Evolutionary conservation across 257 asterid genomes (phyloP), one percentile per base, ranked within the genome.

Genomic region (Solanum dulcamara): DNA sequence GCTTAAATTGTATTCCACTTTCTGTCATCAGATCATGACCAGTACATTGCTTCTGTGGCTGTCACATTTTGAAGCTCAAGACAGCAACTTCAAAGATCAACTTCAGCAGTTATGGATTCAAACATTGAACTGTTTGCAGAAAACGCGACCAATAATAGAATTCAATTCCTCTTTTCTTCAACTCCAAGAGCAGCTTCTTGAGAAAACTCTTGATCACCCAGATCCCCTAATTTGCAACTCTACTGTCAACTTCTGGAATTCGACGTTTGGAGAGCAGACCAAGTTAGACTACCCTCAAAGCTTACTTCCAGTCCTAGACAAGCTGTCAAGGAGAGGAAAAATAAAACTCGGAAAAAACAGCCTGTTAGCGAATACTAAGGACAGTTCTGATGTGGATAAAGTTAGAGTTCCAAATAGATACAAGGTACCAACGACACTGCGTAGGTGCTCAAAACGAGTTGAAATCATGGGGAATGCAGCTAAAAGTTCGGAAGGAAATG

Each of bases 401-500:
- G 80, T 22, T 50, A 81, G 85, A 3, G 37, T 81, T 85, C 80
- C 64, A 70, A 87, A 86, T 79, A 82, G 85, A 85, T 86, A 40
- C 48, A 86, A 77, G 84, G 89, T 85, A 77, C 80, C 89, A 42
- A 87, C 89, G 81, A 66, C 89, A 33, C 90, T 90, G 33, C 91
- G 86, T 88, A 88, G 92, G 87, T 93, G 94, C 86, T 91, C 96
- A 4, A 94, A 93, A 89, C 91, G 97, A 89, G 95, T 94, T 42
- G 95, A 90, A 86, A 87, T 90, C 71, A 38, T 75, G 70, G 90
- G 89, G 72, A 87, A 81, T 81, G 86, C 87, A 20, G 10, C 22
- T 24, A 77, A 85, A 28, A 87, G 87, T 71, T 68, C 66, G 6
- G 87, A 72, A 35, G 87, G 53, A 22, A 35, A 62, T 11, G 88